Conservation (phyloP, 345 rosid species). For the Hibiscus trionum region DNA sequence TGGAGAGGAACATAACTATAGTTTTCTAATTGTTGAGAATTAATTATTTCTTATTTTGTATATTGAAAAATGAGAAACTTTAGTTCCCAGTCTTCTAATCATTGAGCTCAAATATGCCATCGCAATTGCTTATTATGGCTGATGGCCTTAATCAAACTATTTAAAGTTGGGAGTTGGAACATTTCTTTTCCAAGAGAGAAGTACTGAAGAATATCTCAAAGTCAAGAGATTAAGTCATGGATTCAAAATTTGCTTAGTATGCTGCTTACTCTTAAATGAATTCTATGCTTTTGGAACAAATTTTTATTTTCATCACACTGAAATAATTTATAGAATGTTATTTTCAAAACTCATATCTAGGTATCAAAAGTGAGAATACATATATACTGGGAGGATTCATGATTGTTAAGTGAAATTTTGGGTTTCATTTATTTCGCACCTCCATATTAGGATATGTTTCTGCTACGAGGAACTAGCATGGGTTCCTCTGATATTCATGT, state of each 20-base stretch:
- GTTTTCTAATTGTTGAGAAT: neutral
- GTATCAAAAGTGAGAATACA: neutral
- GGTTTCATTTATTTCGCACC: neutral
- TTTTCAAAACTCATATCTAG: neutral
- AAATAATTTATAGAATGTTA: neutral
- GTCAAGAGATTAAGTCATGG: neutral
- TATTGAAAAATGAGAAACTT: neutral
- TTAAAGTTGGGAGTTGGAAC: neutral
- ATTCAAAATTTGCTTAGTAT: no score
- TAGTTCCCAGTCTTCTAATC: neutral
- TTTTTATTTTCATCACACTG: no score
- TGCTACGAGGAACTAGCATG: neutral
- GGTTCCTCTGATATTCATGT: neutral
- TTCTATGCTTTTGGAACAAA: no score
- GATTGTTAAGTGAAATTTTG: neutral
- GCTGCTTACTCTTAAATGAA: no score
- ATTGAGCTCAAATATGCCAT: neutral
- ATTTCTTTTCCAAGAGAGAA: neutral
- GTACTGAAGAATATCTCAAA: neutral
- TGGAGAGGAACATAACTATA: neutral
- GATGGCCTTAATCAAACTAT: neutral
- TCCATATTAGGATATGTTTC: neutral
- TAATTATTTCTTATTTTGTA: neutral
- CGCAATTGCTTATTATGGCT: neutral
- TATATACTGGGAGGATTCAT: no score